Base-by-base conservation (phyloP, 1,284 basidiomycete species). In the Cryptococcus sp. region DNA sequence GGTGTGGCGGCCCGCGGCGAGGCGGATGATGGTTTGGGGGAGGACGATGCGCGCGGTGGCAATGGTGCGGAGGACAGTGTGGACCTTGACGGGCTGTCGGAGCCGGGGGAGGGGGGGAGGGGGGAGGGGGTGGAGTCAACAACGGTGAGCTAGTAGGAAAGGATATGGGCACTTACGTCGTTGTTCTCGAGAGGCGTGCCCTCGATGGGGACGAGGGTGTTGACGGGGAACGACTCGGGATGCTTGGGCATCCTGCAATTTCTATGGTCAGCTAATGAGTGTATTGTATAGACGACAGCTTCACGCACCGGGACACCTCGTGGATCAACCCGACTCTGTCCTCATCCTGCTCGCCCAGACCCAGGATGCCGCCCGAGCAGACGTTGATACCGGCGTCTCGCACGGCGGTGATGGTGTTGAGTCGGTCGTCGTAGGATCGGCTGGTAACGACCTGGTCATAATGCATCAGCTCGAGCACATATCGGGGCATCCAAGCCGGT, bases 211-310 rank as follows among this genome's bases (percentile, higher is more conserved):
- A 84, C 82, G 52, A 98, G 82, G 4, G 95, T 95, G 77, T 98
- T 98, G 62, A 98, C 94, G 2, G 95, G 95, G 83, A 98, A 98
- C 11, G 91, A 94, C 77, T 98, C 95, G 20, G 95, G 95, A 68
- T 96, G 91, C 73, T 94, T 89, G 43, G 91, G 87, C 82, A 98
- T 87, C 70, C 91, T 94, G 47, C 48, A 33, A 15, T 53, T 65
- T 18, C 12, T 55, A 5, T 5, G 4, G 28, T 33, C 28, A 33
- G 28, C 28, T 33, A 33, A 33, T 5, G 28, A 4, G 28, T 24
- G 23, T 15, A 11, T 5, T 35, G 15, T 48, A 23, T 21, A 35
- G 15, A 15, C 20, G 28, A 20, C 2, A 42, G 16, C 4, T 28
- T 35, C 18, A 54, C 42, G 36, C 77, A 91, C 89, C 84, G 89